A percentile compares a stretch with the other conserved stretches of the same genome.
phyloP scores from a whole-genome alignment of 2,329 filamentous ascomycete genomes.

The Scedosporium minutisporum region DNA sequence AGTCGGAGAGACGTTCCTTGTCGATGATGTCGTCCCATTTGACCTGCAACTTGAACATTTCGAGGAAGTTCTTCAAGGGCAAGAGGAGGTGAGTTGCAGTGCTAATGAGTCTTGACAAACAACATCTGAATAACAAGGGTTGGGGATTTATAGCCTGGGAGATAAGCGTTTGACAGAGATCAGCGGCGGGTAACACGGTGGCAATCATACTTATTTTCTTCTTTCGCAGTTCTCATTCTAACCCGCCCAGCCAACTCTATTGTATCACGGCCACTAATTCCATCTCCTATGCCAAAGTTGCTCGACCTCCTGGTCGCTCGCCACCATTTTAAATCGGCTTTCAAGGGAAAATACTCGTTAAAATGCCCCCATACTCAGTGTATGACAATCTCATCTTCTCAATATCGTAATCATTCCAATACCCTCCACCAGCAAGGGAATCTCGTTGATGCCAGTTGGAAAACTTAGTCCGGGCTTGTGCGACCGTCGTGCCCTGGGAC shows the following conservation, averaged over 20 bases:
- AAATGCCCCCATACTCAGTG: constrained; percentile 18
- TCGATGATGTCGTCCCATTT: constrained; percentile 29
- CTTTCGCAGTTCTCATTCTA: too few relatives aligned
- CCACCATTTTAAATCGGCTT: too few relatives aligned
- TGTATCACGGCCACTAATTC: too few relatives aligned
- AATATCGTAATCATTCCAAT: constrained; percentile 37
- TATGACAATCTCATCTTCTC: constrained; percentile 33
- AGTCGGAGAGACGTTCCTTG: constrained; percentile 20
- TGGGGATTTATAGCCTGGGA: too few relatives aligned
- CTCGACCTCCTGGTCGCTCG: too few relatives aligned
- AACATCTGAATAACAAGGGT: too few relatives aligned
- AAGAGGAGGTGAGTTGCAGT: constrained; percentile 34
- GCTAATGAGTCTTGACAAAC: constrained; percentile 18
- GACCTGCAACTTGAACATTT: constrained; percentile 43
- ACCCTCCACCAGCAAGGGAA: constrained; percentile 27
- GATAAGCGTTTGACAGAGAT: too few relatives aligned
- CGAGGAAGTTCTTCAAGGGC: constrained; percentile 33
- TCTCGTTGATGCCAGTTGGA: constrained; percentile 20
- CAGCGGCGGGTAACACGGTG: too few relatives aligned
- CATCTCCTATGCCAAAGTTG: too few relatives aligned
- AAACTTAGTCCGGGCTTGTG: constrained; percentile 26
- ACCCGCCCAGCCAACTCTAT: too few relatives aligned
- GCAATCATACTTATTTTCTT: too few relatives aligned
- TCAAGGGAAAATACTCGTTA: constrained; percentile 16
- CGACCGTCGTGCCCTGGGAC: constrained; percentile 23